Evolutionary conservation across 2,329 filamentous ascomycete genomes (phyloP).

Genomic region (Decorospora gaudefroyi): DNA sequence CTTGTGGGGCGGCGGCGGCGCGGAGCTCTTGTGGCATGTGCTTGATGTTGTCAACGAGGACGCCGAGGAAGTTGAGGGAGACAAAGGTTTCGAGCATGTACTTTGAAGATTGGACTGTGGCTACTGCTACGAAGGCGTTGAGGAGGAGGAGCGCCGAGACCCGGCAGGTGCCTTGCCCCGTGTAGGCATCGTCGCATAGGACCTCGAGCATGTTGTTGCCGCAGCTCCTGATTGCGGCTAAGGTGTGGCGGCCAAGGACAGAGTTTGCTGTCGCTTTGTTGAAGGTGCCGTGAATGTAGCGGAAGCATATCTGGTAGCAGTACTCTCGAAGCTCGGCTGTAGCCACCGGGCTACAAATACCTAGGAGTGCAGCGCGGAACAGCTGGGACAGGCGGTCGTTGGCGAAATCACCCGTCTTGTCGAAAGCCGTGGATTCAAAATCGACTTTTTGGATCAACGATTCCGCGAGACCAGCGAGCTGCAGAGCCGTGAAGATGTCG

Average conservation of each 20-base stretch:
- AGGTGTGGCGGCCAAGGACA: constrained; percentile 54
- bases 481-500: constrained; percentile 69
- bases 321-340: constrained; percentile 74
- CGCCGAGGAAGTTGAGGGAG: constrained; percentile 85
- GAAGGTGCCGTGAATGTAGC: constrained; percentile 74
- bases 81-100: constrained; percentile 79
- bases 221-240: constrained; percentile 74
- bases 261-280: constrained; percentile 50
- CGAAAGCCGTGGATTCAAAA: constrained; percentile 54
- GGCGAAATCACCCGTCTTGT: constrained; percentile 67
- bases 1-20: constrained; percentile 52
- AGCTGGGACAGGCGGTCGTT: constrained; percentile 90
- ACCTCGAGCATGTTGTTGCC: constrained; percentile 83
- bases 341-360: constrained; percentile 74
- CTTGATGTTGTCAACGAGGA: constrained; percentile 86
- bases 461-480: constrained; percentile 77
- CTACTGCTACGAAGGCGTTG: constrained; percentile 73
- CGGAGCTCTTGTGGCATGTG: constrained; percentile 70
- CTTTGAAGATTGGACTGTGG: constrained; percentile 70
- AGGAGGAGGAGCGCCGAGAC: constrained; percentile 86
- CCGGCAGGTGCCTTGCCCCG: constrained; percentile 78
- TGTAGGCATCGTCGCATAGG: constrained; percentile 90
- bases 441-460: constrained; percentile 73
- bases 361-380: constrained; percentile 83
- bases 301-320: constrained; percentile 90